These are phyloP conservation scores for Jackrogersella minutella DNA, from an alignment of 495 filamentous ascomycete species.

Conservation along the genomic window DNA sequence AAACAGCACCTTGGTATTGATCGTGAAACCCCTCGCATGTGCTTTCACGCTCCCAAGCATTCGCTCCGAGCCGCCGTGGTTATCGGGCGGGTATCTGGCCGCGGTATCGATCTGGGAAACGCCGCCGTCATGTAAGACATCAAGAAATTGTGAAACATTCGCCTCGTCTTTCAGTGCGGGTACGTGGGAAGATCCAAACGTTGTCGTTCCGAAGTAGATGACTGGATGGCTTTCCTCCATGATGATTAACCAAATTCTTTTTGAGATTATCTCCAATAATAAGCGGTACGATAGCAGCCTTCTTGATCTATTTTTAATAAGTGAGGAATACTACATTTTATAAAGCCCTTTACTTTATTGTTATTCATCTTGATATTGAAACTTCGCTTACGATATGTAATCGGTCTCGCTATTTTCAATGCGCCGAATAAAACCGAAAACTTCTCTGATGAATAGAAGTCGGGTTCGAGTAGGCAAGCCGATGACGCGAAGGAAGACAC, in stretches of 20 bases:
- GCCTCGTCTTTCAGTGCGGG: constrained; percentile 11
- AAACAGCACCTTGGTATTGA: background rate
- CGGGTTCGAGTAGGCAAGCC: background rate
- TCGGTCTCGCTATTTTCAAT: background rate
- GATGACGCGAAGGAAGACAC: background rate
- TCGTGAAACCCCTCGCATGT: background rate
- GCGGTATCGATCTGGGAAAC: constrained; percentile 9
- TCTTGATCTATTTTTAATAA: background rate
- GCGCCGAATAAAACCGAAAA: background rate
- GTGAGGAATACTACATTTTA: background rate
- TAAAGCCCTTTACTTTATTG: background rate
- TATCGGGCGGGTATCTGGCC: background rate
- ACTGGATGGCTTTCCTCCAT: constrained; percentile 14
- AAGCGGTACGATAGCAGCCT: too few species aligned
- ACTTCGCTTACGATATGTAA: background rate
- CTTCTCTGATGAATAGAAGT: background rate
- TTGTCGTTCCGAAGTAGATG: constrained; percentile 17
- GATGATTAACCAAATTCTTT: too few species aligned
- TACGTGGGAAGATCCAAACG: constrained; percentile 20
- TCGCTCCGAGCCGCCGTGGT: background rate
- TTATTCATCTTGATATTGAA: background rate
- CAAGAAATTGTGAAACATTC: constrained; percentile 7
- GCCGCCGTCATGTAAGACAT: constrained; percentile 4
- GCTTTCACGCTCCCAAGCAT: background rate
- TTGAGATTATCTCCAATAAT: too few species aligned